A percentile compares a stretch with the other conserved stretches of the same genome.
phyloP scores from a whole-genome alignment of 2,329 filamentous ascomycete genomes.

The Exophiala sp. region DNA sequence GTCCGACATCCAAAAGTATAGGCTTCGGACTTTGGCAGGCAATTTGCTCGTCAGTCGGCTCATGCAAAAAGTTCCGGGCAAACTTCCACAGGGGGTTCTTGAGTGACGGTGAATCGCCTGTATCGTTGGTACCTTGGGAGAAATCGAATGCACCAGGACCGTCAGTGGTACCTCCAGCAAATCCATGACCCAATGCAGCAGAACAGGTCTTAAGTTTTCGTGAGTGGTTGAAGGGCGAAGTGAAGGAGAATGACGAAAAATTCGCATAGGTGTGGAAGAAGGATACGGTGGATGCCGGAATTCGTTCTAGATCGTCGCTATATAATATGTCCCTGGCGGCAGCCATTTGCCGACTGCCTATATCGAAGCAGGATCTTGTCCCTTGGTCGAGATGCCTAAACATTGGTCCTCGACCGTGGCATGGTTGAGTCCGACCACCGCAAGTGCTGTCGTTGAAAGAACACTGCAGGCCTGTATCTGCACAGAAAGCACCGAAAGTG shows the following conservation, averaged over 20 bases:
- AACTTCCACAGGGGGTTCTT: slow-evolving; percentile 76
- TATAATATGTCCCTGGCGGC: slow-evolving; percentile 54
- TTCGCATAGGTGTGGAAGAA: slow-evolving; percentile 84
- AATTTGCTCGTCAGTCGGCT: slow-evolving; percentile 65
- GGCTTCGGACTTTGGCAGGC: slow-evolving; percentile 78
- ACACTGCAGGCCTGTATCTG: slow-evolving; percentile 63
- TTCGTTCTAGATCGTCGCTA: slow-evolving; percentile 46
- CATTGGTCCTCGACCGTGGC: slow-evolving; percentile 46
- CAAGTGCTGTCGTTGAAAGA: slow-evolving; percentile 75
- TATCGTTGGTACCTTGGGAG: slow-evolving; percentile 61
- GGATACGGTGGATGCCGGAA: slow-evolving; percentile 64
- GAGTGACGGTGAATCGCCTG: slow-evolving; percentile 65
- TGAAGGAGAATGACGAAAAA: slow-evolving; percentile 71
- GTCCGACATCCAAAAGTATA: slow-evolving; percentile 82
- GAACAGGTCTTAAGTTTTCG: slow-evolving; percentile 65
- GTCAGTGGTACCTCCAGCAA: slow-evolving; percentile 88
- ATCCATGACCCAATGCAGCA: slow-evolving; percentile 84
- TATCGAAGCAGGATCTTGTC: slow-evolving; percentile 49
- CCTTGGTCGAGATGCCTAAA: slow-evolving; percentile 45
- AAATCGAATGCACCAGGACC: slow-evolving; percentile 92
- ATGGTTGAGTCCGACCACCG: slow-evolving; percentile 41
- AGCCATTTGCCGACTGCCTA: slow-evolving; percentile 44
- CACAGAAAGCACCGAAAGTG: slow-evolving; percentile 80
- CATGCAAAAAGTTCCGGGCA: slow-evolving; percentile 69
- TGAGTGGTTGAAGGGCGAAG: slow-evolving; percentile 66